Base-by-base conservation (phyloP, 2,329 filamentous ascomycete genomes). In the Madurella fahalii region DNA sequence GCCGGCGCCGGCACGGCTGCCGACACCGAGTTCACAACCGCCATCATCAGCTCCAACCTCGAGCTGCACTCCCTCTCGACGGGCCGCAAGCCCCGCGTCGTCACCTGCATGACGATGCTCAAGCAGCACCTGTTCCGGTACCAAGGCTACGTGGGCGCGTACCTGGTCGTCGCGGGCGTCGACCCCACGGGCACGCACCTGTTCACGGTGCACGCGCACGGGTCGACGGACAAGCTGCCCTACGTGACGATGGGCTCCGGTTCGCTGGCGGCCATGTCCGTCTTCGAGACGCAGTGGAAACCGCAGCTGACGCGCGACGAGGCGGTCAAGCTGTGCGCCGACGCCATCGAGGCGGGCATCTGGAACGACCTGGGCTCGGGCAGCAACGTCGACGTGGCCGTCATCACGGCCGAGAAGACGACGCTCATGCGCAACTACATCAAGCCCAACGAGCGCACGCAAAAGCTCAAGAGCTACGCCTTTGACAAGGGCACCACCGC, bases 241-340 rank as follows among this genome's bases (percentile, higher is more conserved):
- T 99, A 99, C 73, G 95, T 99, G 63, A 99, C 95, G 62, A 99
- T 99, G 94, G 94, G 94, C 52, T 95, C 89, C 20, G 94, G 94
- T 61, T 96, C 90, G 46, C 79, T 99, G 63, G 94, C 94, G 30
- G 94, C 94, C 69, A 99, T 99, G 94, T 90, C 89, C 32, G 89
- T 99, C 49, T 99, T 99, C 69, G 94, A 99, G 80, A 95, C 92
- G 47, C 86, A 87, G 74, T 99, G 95, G 95, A 90, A 92, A 81
- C 77, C 84, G 8, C 76, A 84, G 58, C 72, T 96, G 70, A 87
- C 82, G 60, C 80, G 83, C 64, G 88, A 95, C 39, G 89, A 89
- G 47, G 92, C 92, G n/a, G 78, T 96, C 56, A 84, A 86, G 68
- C 78, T 96, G 60, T 86, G 86, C 69, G 82, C 87, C 53, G 86